Evolutionary conservation across 1,284 basidiomycete genomes (phyloP).

Genomic region (Agaricales sp.): DNA sequence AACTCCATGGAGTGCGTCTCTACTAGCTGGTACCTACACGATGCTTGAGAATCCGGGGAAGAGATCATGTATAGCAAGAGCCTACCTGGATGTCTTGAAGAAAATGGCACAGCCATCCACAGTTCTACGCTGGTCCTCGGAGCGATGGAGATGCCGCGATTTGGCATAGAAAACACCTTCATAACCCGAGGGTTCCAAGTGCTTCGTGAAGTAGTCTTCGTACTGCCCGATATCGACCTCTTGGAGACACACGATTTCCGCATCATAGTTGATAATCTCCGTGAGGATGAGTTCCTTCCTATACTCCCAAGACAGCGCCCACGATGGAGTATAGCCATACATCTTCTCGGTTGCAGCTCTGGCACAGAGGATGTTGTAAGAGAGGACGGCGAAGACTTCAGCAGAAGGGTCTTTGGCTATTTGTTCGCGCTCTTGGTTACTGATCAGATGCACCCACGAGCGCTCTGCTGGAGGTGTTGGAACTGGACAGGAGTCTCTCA

Average conservation of each 20-base stretch:
- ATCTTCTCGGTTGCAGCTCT: slow-evolving; percentile 82
- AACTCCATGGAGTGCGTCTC: slow-evolving; percentile 96
- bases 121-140: slow-evolving; percentile 62
- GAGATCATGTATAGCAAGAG: slow-evolving; percentile 13
- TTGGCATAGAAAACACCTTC: slow-evolving; percentile 94
- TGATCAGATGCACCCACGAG: slow-evolving; percentile 70
- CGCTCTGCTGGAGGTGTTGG: slow-evolving; percentile 80
- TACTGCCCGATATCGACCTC: slow-evolving; percentile 94
- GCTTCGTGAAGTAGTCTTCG: slow-evolving; percentile 85
- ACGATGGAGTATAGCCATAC: slow-evolving; percentile 95
- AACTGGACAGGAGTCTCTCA: slow-evolving; percentile 83
- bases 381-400: slow-evolving; percentile 76
- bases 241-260: slow-evolving; percentile 91
- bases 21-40: slow-evolving; percentile 75
- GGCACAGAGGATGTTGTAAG: slow-evolving; percentile 95
- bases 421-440: slow-evolving; percentile 56
- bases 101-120: slow-evolving; percentile 98
- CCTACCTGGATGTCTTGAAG: slow-evolving; percentile 84
- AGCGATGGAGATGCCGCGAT: slow-evolving; percentile 78
- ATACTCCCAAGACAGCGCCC: slow-evolving; percentile 95
- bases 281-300: slow-evolving; percentile 86
- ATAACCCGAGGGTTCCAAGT: slow-evolving; percentile 74
- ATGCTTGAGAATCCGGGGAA: slow-evolving; percentile 9
- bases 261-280: slow-evolving; percentile 76
- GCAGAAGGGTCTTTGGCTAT: slow-evolving; percentile 42